These are phyloP conservation scores for Russula foetens DNA, from an alignment of 768 basidiomycete species.

Conservation along the genomic window DNA sequence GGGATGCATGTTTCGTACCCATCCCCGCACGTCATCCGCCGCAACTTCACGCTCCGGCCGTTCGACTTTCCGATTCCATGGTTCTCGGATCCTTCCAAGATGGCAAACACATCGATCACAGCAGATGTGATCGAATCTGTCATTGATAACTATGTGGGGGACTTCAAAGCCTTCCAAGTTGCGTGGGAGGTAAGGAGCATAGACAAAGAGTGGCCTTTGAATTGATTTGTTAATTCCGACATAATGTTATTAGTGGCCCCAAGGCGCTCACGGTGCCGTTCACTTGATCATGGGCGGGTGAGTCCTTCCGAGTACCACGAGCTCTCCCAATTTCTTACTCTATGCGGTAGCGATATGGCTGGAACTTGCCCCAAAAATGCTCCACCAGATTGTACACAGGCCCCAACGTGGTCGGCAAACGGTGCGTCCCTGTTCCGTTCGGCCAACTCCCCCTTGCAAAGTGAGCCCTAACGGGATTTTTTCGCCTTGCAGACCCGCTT, in stretches of 20 bases:
- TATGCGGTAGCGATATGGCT: conserved; percentile 23
- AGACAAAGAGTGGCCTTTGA: neutral
- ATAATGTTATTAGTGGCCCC: too few relatives aligned
- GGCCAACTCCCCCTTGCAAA: neutral
- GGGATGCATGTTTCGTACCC: conserved; percentile 27
- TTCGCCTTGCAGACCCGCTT: conserved; percentile 27
- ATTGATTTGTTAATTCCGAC: neutral
- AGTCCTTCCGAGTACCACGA: neutral
- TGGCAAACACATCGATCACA: conserved; percentile 26
- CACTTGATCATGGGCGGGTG: conserved; percentile 30
- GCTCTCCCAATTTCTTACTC: neutral
- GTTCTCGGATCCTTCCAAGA: conserved; percentile 18
- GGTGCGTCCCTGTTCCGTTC: conserved; percentile 18
- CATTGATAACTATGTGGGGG: conserved; percentile 25
- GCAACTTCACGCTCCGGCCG: conserved; percentile 30
- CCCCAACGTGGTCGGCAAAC: conserved; percentile 28
- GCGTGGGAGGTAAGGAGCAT: conserved; percentile 22
- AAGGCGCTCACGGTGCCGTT: conserved; percentile 29
- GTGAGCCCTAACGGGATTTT: neutral
- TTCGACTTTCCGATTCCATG: conserved; percentile 15
- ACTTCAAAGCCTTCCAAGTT: conserved; percentile 28
- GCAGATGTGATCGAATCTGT: conserved; percentile 21
- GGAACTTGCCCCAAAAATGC: conserved; percentile 26
- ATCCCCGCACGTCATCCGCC: conserved; percentile 28
- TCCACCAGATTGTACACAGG: conserved; percentile 22